phyloP scores from a whole-genome alignment of 371 early-diverging fungal species.

The Modicella reniformis region DNA sequence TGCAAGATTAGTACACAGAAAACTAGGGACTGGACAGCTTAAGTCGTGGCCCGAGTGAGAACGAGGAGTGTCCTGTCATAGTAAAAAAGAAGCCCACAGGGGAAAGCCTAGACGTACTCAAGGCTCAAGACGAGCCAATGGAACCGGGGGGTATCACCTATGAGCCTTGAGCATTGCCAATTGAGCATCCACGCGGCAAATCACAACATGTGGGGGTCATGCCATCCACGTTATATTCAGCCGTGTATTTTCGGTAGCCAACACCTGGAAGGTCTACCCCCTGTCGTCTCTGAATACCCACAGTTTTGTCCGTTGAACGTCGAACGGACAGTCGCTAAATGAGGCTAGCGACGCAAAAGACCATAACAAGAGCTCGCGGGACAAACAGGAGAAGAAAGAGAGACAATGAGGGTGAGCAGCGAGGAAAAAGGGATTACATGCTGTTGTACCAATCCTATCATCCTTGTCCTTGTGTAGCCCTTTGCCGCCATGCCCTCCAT shows the following conservation, averaged over 20 bases:
- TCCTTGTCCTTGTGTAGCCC: constrained; percentile 3
- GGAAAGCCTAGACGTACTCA: background rate
- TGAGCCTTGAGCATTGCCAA: background rate
- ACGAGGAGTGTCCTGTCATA: too few relatives aligned
- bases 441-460: constrained; percentile 8
- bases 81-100: background rate
- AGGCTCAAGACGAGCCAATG: constrained; percentile 9
- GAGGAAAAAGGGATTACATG: background rate
- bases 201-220: background rate
- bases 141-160: constrained; percentile 14
- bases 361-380: background rate
- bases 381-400: background rate
- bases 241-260: background rate
- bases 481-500: background rate
- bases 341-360: constrained; percentile 3
- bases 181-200: background rate
- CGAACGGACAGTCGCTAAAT: background rate
- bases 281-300: background rate
- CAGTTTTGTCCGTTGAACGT: background rate
- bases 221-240: constrained; percentile 1
- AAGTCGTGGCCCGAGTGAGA: too few relatives aligned
- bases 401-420: background rate
- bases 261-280: background rate
- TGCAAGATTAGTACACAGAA: too few relatives aligned
- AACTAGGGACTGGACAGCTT: too few relatives aligned